A percentile compares a stretch with the other conserved stretches of the same genome.
These are phyloP conservation scores for Candida frijolesensis DNA, from an alignment of 1,139 yeast species.

Conservation along the genomic window DNA sequence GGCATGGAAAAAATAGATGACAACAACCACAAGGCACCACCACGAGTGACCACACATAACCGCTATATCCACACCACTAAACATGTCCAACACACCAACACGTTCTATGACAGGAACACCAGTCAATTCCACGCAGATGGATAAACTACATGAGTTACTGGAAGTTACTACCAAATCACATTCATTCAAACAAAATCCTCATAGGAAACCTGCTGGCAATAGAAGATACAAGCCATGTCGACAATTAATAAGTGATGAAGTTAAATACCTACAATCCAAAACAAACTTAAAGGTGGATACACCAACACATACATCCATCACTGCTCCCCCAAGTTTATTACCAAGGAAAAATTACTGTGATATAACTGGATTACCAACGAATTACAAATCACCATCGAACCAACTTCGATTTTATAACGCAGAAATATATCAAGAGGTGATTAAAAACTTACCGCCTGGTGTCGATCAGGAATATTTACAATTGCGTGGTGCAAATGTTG, in stretches of 20 bases:
- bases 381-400: slow-evolving; percentile 74
- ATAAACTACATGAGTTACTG: slow-evolving; percentile 36
- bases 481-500: slow-evolving; percentile 85
- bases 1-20: neutral
- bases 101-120: slow-evolving; percentile 6
- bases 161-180: slow-evolving; percentile 46
- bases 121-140: slow-evolving; percentile 13
- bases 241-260: slow-evolving; percentile 79
- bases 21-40: neutral
- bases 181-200: slow-evolving; percentile 56
- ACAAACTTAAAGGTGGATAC: slow-evolving; percentile 44
- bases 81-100: slow-evolving; percentile 7
- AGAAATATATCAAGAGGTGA: slow-evolving; percentile 79
- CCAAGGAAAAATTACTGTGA: slow-evolving; percentile 91
- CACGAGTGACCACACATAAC: neutral
- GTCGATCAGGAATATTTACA: slow-evolving; percentile 92
- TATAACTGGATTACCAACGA: slow-evolving; percentile 84
- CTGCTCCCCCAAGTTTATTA: slow-evolving; percentile 85
- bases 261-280: slow-evolving; percentile 54
- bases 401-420: slow-evolving; percentile 79
- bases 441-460: slow-evolving; percentile 82
- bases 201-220: slow-evolving; percentile 46
- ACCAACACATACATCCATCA: slow-evolving; percentile 63
- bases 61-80: neutral
- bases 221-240: slow-evolving; percentile 76